phyloP scores from a whole-genome alignment of 441 rosid genomes.

The Syzygium syzygioides region DNA sequence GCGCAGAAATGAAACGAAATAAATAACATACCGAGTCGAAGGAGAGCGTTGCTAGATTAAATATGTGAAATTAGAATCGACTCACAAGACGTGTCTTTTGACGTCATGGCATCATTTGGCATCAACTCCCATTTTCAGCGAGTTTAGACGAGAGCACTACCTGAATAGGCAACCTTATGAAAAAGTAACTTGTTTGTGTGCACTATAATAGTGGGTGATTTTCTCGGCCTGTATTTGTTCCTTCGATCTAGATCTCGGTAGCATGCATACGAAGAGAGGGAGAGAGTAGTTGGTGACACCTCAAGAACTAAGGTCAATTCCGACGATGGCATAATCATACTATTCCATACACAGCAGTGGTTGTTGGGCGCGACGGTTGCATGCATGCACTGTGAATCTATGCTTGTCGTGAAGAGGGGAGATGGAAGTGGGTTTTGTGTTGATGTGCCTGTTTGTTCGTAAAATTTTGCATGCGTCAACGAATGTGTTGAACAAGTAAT shows the following conservation, averaged over 20 bases:
- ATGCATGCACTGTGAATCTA: no score
- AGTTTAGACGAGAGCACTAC: not conserved
- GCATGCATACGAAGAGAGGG: no score
- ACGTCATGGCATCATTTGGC: not conserved
- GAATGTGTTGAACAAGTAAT: no score
- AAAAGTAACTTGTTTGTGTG: not conserved
- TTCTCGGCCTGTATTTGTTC: not conserved
- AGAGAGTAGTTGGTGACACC: not conserved
- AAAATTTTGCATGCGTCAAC: no score
- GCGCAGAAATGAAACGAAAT: not conserved
- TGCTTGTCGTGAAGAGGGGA: no score
- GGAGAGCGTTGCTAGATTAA: not conserved
- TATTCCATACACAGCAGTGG: not conserved
- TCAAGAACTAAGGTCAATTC: not conserved
- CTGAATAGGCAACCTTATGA: no score
- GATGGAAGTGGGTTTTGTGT: no score
- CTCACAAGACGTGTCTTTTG: not conserved
- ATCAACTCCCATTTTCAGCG: not conserved
- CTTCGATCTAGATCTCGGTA: no score
- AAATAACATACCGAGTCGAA: not conserved
- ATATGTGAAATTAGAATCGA: not conserved
- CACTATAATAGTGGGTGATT: not conserved
- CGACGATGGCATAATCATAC: not conserved
- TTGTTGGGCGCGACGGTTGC: no score
- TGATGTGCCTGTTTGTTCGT: no score